Evolutionary conservation across 805 yeast genomes (phyloP).

Genomic region (Lipomyces lipofer): DNA sequence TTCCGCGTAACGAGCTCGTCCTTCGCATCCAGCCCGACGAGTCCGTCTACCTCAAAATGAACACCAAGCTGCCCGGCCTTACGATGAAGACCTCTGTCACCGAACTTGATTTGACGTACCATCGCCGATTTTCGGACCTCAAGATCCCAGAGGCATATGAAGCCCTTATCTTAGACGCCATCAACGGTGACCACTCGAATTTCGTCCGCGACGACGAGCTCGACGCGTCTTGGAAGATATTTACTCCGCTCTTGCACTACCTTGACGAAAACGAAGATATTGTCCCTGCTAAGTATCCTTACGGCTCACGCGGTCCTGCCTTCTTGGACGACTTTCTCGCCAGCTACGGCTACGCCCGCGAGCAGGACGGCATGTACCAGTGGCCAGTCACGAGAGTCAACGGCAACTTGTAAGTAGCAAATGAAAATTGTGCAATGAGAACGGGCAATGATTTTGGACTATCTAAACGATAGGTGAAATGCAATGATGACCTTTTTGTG

Average conservation of each 20-base stretch:
- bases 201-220: slow-evolving; percentile 98
- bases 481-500: too few relatives aligned
- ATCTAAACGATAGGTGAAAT: too few relatives aligned
- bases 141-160: slow-evolving; percentile 99
- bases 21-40: slow-evolving; percentile 93
- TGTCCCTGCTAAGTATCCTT: slow-evolving; percentile 66
- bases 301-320: slow-evolving; percentile 90
- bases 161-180: slow-evolving; percentile 86
- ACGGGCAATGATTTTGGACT: too few relatives aligned
- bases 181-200: slow-evolving; percentile 91
- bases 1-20: slow-evolving; percentile 90
- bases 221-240: slow-evolving; percentile 87
- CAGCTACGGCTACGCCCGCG: slow-evolving; percentile 71
- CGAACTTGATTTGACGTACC: slow-evolving; percentile 86
- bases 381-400: slow-evolving; percentile 62
- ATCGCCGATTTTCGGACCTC: slow-evolving; percentile 76
- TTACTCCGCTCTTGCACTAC: slow-evolving; percentile 84
- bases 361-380: slow-evolving; percentile 65
- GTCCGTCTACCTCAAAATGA: slow-evolving; percentile 89
- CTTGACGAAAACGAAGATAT: slow-evolving; percentile 75
- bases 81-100: slow-evolving; percentile 79
- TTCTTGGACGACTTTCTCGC: slow-evolving; percentile 60
- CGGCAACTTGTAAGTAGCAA: slow-evolving; percentile 23
- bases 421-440: too few relatives aligned
- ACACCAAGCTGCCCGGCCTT: slow-evolving; percentile 91